phyloP scores from a whole-genome alignment of 495 filamentous ascomycete species.

The Massariosphaeria phaeospora region DNA sequence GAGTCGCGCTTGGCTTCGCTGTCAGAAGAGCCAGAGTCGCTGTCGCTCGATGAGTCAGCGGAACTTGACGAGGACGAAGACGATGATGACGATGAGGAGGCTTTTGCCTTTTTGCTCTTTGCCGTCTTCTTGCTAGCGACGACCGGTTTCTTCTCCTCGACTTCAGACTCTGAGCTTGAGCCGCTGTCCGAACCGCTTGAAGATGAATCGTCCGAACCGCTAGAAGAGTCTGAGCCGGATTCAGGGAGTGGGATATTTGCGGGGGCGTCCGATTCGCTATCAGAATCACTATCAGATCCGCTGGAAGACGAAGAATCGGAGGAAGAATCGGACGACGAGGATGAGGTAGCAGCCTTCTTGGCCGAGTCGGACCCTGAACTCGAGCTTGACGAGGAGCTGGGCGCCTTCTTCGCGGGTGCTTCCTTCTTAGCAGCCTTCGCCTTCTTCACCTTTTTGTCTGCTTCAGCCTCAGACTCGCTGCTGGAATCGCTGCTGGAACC shows the following conservation, averaged over 20 bases:
- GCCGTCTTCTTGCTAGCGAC: neutral
- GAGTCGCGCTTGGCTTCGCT: constrained; percentile 8
- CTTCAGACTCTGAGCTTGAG: constrained; percentile 7
- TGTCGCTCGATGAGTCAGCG: constrained; percentile 15
- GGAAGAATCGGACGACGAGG: constrained; percentile 16
- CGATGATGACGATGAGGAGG: neutral
- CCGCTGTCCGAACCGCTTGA: constrained; percentile 14
- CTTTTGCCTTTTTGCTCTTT: constrained; percentile 2
- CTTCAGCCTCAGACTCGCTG: constrained; percentile 26
- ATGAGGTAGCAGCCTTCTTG: constrained; percentile 3
- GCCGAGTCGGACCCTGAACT: constrained; percentile 7
- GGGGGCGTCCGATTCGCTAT: constrained; percentile 10
- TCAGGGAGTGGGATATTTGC: constrained; percentile 8
- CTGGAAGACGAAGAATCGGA: constrained; percentile 14
- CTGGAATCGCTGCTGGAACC: constrained; percentile 18
- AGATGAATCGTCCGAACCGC: neutral
- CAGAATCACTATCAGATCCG: constrained; percentile 18
- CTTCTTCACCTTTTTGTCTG: constrained; percentile 1
- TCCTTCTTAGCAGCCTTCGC: neutral
- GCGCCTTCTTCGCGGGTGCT: constrained; percentile 10
- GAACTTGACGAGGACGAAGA: neutral
- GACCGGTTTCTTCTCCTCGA: neutral
- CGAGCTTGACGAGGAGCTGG: constrained; percentile 2
- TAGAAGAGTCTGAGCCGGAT: neutral
- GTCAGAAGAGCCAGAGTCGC: constrained; percentile 26